A percentile compares a stretch with the other conserved stretches of the same genome.
phyloP scores from a whole-genome alignment of 1,139 yeast genomes.

The Citeromyces hawaiiensis region DNA sequence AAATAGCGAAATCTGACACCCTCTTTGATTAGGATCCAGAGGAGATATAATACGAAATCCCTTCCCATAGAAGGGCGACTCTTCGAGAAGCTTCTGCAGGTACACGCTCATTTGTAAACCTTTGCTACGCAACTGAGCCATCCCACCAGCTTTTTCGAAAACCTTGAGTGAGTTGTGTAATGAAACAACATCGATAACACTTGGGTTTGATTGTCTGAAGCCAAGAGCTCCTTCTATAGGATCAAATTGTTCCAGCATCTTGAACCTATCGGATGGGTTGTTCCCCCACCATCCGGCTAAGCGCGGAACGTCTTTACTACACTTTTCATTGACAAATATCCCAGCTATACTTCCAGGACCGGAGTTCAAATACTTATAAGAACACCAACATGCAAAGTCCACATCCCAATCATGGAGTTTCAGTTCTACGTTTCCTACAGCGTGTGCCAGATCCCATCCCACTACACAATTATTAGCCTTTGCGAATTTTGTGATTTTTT shows the following conservation, averaged over 20 bases:
- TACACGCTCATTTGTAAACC: constrained; percentile 45
- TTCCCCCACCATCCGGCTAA: constrained; percentile 99
- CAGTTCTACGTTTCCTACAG: constrained; percentile 76
- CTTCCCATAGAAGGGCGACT: constrained; percentile 28
- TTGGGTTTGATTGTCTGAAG: constrained; percentile 86
- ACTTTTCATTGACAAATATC: constrained; percentile 51
- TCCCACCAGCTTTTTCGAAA: constrained; percentile 52
- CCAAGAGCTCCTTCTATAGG: constrained; percentile 80
- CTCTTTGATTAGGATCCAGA: constrained; percentile 38
- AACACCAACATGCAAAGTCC: constrained; percentile 92
- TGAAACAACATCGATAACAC: constrained; percentile 72
- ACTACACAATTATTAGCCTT: constrained; percentile 43
- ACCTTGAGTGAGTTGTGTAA: constrained; percentile 53
- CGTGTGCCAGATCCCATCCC: constrained; percentile 97
- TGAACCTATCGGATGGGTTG: constrained; percentile 51
- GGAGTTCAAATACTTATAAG: constrained; percentile 79
- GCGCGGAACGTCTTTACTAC: constrained; percentile 40
- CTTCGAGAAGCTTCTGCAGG: constrained; percentile 31
- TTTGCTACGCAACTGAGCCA: constrained; percentile 38
- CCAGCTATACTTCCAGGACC: constrained; percentile 95
- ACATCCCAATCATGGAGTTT: constrained; percentile 76
- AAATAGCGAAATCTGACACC: constrained; percentile 67
- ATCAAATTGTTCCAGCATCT: constrained; percentile 68
- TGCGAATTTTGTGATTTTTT: constrained; percentile 47
- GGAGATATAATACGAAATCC: constrained; percentile 73